Evolutionary conservation across 768 basidiomycete genomes (phyloP), one percentile per base, ranked within the genome.

Genomic region (Obba rivulosa): DNA sequence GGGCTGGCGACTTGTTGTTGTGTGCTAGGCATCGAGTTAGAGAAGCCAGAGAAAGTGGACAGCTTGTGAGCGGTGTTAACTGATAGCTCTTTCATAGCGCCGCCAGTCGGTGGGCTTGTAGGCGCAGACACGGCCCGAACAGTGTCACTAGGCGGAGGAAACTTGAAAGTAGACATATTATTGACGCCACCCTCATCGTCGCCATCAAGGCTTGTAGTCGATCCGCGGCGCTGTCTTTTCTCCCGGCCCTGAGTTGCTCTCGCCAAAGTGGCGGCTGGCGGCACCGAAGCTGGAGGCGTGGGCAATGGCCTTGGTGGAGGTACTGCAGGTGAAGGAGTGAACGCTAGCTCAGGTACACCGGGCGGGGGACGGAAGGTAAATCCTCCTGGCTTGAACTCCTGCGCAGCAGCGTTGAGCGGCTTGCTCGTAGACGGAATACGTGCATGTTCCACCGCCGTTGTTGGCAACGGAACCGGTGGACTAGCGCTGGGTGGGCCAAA

Each of bases 351-450:
- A 16, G 87, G 85, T 5, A 79, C 78, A 43, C 78, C 83, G 9
- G 77, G 65, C 13, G 86, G 83, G 24, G 81, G 78, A n/a, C 75
- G 73, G 77, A 92, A 92, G 16, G 79, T 87, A 66, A 92, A 92
- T 16, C 76, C 75, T 3, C 68, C 65, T 8, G 90, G 90, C 60
- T 84, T 90, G 68, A 92, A 92, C 63, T 90, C 90, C 13, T 77
- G 77, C 2, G 90, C 90, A 18, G 83, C 76, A 4, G 79, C 80
- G 60, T 91, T 92, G 48, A 92, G 77, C n/a, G 82, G 78, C 56
- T 81, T 83, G 21, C 80, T 80, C 41, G 82, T 60, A 1, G 77
- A 77, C 14, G 71, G 59, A n/a, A 62, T 54, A 14, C 75, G 73
- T 22, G 54, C 41, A 51, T 78, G 77, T 14, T 53, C 51, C 28